These are phyloP conservation scores for Penicillium vulpinum DNA, from an alignment of 2,329 filamentous ascomycete genomes.

Conservation along the genomic window DNA sequence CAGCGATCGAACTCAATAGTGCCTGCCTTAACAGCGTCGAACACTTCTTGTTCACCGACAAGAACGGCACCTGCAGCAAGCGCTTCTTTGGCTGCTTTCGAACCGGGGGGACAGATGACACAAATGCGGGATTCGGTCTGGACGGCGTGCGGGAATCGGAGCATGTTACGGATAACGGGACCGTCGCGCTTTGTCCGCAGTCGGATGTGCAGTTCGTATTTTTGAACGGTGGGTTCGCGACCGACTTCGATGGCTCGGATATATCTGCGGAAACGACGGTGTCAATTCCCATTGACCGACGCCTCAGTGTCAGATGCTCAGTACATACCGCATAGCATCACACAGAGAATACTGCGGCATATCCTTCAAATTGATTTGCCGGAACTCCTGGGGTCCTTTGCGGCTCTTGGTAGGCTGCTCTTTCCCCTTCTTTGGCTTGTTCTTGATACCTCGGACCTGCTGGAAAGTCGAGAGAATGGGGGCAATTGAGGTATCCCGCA, in stretches of 20 bases:
- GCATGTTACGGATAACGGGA: conserved; percentile 79
- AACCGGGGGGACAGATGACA: conserved; percentile 85
- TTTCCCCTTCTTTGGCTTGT: conserved; percentile 45
- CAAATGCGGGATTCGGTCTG: conserved; percentile 85
- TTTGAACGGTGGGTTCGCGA: conserved; percentile 67
- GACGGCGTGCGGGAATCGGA: conserved; percentile 85
- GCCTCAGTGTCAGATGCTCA: background rate
- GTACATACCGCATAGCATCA: conserved; percentile 77
- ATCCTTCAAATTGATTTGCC: conserved; percentile 62
- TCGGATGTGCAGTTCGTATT: conserved; percentile 87
- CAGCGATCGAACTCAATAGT: conserved; percentile 85
- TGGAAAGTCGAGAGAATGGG: conserved; percentile 34
- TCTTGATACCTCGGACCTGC: conserved; percentile 40
- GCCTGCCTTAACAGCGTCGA: conserved; percentile 73
- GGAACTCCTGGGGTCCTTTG: conserved; percentile 67
- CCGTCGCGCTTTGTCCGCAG: conserved; percentile 83
- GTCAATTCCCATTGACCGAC: conserved; percentile 1
- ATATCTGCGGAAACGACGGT: conserved; percentile 60
- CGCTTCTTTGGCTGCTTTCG: conserved; percentile 71
- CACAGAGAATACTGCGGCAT: conserved; percentile 76
- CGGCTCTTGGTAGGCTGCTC: conserved; percentile 61
- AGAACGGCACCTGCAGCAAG: conserved; percentile 74
- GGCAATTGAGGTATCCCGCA: conserved; percentile 34
- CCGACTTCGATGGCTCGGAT: conserved; percentile 92
- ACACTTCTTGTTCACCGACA: conserved; percentile 82